Percentiles rank a stretch among this genome's conserved stretches.
Conservation (phyloP, 805 yeast species). For the Yarrowia deformans region DNA sequence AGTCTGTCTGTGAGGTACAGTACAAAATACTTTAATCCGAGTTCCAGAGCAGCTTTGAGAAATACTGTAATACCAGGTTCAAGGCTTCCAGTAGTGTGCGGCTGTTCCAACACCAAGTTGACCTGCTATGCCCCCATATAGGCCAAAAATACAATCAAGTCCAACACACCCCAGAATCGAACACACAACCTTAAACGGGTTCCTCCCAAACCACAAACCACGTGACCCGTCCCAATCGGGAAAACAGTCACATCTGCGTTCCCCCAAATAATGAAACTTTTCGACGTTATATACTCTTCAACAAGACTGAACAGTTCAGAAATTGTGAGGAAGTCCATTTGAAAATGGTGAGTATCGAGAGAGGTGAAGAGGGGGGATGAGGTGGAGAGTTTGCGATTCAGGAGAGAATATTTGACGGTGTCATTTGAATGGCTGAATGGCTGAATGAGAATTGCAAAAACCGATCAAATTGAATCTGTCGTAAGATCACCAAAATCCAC, state of each 20-base stretch:
- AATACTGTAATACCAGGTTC: too few relatives aligned
- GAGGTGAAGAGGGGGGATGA: not conserved
- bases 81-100: too few relatives aligned
- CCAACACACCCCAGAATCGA: not conserved
- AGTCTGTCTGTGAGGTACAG: not conserved
- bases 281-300: constrained; percentile 8
- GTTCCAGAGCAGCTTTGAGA: too few relatives aligned
- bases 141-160: too few relatives aligned
- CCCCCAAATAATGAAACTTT: constrained; percentile 33
- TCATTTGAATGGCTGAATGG: too few relatives aligned
- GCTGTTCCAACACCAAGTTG: too few relatives aligned
- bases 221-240: constrained; percentile 7
- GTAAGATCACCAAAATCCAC: too few relatives aligned
- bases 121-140: too few relatives aligned
- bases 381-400: too few relatives aligned
- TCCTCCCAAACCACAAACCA: not conserved
- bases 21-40: too few relatives aligned
- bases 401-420: not conserved
- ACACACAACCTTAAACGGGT: not conserved
- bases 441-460: too few relatives aligned
- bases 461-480: too few relatives aligned
- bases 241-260: constrained; percentile 20
- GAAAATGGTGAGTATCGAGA: constrained; percentile 30
- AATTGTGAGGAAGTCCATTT: constrained; percentile 38
- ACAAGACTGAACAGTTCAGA: constrained; percentile 39